Evolutionary conservation across 345 rosid species (phyloP).

Genomic region (Pistacia vera): DNA sequence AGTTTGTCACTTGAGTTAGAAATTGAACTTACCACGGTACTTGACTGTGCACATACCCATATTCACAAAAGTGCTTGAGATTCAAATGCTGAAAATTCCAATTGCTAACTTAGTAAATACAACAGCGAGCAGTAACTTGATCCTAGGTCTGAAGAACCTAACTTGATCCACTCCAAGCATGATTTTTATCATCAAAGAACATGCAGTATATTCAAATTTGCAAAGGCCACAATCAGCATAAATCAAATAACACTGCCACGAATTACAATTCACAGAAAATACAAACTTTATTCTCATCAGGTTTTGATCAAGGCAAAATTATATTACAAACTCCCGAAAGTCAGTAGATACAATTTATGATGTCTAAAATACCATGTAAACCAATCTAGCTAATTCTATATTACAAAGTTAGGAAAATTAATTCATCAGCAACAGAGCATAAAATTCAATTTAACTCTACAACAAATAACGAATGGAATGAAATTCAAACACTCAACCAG

Average conservation of each 20-base stretch:
- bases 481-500: slow-evolving; percentile 26
- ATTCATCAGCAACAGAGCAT: background rate
- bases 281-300: too few species aligned
- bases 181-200: background rate
- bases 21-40: too few species aligned
- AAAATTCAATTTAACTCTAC: background rate
- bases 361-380: background rate
- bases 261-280: too few species aligned
- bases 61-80: background rate
- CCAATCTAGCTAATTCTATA: background rate
- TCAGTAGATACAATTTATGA: background rate
- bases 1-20: too few species aligned
- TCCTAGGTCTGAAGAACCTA: background rate
- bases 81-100: background rate
- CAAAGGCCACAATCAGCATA: background rate
- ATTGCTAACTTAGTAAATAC: too few species aligned
- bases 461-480: background rate
- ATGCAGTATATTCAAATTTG: background rate
- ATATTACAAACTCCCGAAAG: background rate
- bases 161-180: background rate
- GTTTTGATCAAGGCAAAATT: background rate
- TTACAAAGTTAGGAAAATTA: background rate
- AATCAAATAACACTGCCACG: background rate
- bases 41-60: background rate
- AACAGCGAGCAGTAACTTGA: background rate